These are phyloP conservation scores for Pythium phragmitis DNA, from an alignment of 352 stramenopile genomes.

Conservation along the genomic window DNA sequence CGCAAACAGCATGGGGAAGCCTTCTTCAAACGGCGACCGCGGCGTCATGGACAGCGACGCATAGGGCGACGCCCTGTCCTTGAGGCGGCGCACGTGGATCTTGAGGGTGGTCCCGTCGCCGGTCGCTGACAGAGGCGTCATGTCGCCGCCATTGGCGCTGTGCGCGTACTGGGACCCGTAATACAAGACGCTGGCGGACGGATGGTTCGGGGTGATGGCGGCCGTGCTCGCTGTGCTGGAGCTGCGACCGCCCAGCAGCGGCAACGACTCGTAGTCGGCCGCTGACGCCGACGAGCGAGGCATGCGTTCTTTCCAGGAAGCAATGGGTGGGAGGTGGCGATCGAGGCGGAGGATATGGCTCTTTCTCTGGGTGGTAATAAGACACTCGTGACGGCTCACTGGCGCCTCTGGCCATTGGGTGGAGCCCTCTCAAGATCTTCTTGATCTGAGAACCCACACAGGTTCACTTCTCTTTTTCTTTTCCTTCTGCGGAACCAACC, in stretches of 20 bases:
- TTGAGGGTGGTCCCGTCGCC: constrained; percentile 8
- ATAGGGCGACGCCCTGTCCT: background rate
- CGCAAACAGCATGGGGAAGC: constrained; percentile 67
- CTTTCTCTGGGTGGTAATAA: background rate
- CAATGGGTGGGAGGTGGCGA: background rate
- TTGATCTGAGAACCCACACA: too few species aligned
- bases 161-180: constrained; percentile 5
- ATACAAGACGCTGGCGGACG: background rate
- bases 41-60: constrained; percentile 25
- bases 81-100: constrained; percentile 18
- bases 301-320: background rate
- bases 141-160: constrained; percentile 6
- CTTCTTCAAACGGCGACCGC: constrained; percentile 65
- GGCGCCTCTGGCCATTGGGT: constrained; percentile 10
- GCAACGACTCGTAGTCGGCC: constrained; percentile 19
- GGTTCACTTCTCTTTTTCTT: background rate
- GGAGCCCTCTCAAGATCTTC: constrained; percentile 8
- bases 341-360: too few species aligned
- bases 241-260: constrained; percentile 17
- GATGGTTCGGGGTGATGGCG: constrained; percentile 10
- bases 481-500: background rate
- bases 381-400: constrained; percentile 7
- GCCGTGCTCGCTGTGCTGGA: constrained; percentile 12
- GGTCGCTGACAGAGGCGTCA: background rate
- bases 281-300: constrained; percentile 5